Base-by-base conservation (phyloP, 148 eudicot genomes). In the Chenopodium album region DNA sequence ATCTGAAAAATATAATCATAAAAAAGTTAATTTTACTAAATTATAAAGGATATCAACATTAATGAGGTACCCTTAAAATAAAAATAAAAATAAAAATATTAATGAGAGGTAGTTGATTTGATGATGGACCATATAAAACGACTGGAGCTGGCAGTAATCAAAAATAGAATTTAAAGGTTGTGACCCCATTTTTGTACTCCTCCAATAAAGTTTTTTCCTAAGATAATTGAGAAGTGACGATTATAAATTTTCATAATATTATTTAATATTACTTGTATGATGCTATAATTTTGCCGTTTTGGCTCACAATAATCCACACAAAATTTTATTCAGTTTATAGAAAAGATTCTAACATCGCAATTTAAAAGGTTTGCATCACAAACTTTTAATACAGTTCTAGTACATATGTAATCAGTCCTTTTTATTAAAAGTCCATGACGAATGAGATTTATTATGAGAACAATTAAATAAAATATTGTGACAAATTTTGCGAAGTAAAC, bases 241-340 rank as follows among this genome's bases (percentile, higher is more conserved):
- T 41, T 41, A 41, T 6, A 41, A 5, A 41, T 41, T 41, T 41
- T 41, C 44, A 41, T 41, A 41, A 41, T 41, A 41, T 41, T 41
- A 41, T 41, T 41, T 41, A 41, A 41, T 41, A 41, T 41, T 41
- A 41, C 44, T 6, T 41, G 44, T 41, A 41, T 41, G 44, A 41
- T 41, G 44, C 44, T 59, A 52, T 52, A 52, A 52, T 14, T 46
- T 44, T 59, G n/a, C 71, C 9, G 9, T n/a, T 60, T 48, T 78
- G 73, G 73, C 73, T 67, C 73, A 46, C 16, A 71, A 47, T 7
- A 65, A 78, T 78, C 80, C 73, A 78, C 73, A 66, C 34, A 46
- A 20, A 62, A n/a, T 8, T 17, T 29, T 23, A 22, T 31, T 66
- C 9, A 48, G 23, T 4, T 48, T 48, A 26, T 50, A 74, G 63